Base-by-base conservation (phyloP, 164 flowering plant species). In the Hamamelis virginiana region DNA sequence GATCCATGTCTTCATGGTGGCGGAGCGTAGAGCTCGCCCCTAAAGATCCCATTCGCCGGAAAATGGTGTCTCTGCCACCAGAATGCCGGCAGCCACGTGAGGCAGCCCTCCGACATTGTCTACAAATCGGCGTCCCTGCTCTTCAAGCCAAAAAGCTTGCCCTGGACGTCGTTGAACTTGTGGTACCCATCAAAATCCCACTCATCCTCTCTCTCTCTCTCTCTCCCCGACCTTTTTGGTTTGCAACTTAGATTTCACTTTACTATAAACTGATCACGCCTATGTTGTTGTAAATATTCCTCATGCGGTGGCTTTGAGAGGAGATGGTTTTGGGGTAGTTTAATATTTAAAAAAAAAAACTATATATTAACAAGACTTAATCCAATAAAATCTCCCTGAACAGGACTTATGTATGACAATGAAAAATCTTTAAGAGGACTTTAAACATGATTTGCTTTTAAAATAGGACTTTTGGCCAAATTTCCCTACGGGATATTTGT, bases 1-100 rank as follows among this genome's bases (percentile, higher is more conserved):
- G 97, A 72, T 86, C 78, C 68, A 81, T 88, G 86, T 91, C 96
- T 1, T 82, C 96, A 16, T 92, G 97, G 96, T 94, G 96, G 96
- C 60, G 71, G 22, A 74, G 72, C 75, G 95, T 94, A 11, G 87
- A 87, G 69, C 96, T 95, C 6, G 97, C 98, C 0, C 77, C 97
- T 0, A 92, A 90, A 69, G 98, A 92, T 68, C 97, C 98, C 27
- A 94, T 91, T 55, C 97, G 92, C 48, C 97, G 98, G 28, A n/a
- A n/a, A n/a, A n/a, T n/a, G n/a, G n/a, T 76, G 18, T 60, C 78
- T 16, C 70, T 94, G 56, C 89, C 92, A 14, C 72, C 73, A 1
- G 89, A 89, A 8, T 86, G 86, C 43, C 83, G 88, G 28, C 72
- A 74, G 45, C 86, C 89, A 0, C 86, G 97, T 1, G 94, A 85